These are phyloP conservation scores for Saksenaea oblongispora DNA, from an alignment of 371 early-diverging fungal species.

Conservation along the genomic window DNA sequence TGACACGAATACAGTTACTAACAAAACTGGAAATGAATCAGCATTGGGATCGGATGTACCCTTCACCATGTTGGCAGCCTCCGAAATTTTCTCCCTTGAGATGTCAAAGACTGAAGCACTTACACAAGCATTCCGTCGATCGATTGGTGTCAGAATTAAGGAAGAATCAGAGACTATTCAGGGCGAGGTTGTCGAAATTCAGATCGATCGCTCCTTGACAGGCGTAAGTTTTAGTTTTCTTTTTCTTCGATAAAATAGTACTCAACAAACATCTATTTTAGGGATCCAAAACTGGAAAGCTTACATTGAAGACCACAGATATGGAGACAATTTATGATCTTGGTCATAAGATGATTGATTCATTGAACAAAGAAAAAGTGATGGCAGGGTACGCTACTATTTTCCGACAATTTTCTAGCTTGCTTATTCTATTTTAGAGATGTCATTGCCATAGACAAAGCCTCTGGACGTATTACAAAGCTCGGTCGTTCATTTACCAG, in stretches of 20 bases:
- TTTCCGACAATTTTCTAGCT: conserved; percentile 4
- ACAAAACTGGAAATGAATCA: conserved; percentile 6
- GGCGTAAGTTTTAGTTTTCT: conserved; percentile 67
- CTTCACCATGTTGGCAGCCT: conserved; percentile 95
- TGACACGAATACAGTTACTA: background rate
- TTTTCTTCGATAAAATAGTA: background rate
- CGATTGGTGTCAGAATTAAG: conserved; percentile 97
- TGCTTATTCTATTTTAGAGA: conserved; percentile 61
- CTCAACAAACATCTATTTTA: conserved; percentile 19
- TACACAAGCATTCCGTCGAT: conserved; percentile 97
- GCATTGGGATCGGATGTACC: conserved; percentile 94
- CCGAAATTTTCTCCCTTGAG: conserved; percentile 97
- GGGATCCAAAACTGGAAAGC: conserved; percentile 92
- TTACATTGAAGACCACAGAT: conserved; percentile 98
- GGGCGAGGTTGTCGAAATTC: conserved; percentile 99
- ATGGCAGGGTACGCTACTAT: conserved; percentile 74
- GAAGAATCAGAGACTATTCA: conserved; percentile 98
- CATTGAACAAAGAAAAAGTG: conserved; percentile 97
- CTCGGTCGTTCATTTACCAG: conserved; percentile 94
- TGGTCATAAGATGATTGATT: conserved; percentile 98
- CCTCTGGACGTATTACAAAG: conserved; percentile 96
- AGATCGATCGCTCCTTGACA: conserved; percentile 91
- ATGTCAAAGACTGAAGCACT: conserved; percentile 99
- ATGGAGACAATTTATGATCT: conserved; percentile 99
- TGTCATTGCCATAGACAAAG: conserved; percentile 98